Evolutionary conservation across 257 asterid species (phyloP).

Genomic region (Solanum medicagineum): DNA sequence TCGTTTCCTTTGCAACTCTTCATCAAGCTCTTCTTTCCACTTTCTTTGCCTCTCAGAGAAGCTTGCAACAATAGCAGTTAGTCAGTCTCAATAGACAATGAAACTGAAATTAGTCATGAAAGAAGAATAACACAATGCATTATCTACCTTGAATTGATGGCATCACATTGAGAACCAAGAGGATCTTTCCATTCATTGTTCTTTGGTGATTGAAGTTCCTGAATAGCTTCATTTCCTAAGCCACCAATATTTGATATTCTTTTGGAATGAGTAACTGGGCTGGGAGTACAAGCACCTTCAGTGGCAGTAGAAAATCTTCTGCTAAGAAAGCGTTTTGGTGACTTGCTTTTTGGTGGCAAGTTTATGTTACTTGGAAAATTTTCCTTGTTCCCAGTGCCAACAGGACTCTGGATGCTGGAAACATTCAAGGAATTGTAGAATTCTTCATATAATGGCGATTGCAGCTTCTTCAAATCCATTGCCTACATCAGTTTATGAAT

Average conservation of each 20-base stretch:
- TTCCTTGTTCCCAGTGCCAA: slow-evolving; percentile 61
- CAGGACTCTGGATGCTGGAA: slow-evolving; percentile 42
- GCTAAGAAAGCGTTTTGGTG: slow-evolving; percentile 57
- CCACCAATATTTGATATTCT: slow-evolving; percentile 59
- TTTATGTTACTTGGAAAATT: slow-evolving; percentile 53
- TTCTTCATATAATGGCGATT: slow-evolving; percentile 78
- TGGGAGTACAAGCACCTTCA: slow-evolving; percentile 43
- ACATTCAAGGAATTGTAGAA: slow-evolving; percentile 77
- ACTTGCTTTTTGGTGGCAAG: slow-evolving; percentile 86
- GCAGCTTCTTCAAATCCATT: slow-evolving; percentile 80
- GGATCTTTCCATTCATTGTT: slow-evolving; percentile 28
- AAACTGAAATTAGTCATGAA: background rate
- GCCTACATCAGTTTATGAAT: slow-evolving; percentile 41
- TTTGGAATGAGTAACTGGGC: slow-evolving; percentile 59
- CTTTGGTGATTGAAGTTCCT: slow-evolving; percentile 30
- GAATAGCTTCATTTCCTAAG: slow-evolving; percentile 31
- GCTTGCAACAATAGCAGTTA: slow-evolving; percentile 25
- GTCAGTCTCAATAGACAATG: slow-evolving; percentile 3
- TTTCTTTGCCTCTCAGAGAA: slow-evolving; percentile 65
- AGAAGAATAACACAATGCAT: background rate
- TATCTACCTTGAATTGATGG: slow-evolving; percentile 61
- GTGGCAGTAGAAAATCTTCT: slow-evolving; percentile 75
- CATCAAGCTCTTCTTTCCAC: slow-evolving; percentile 98
- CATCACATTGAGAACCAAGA: slow-evolving; percentile 41
- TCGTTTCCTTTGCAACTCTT: slow-evolving; percentile 82